Evolutionary conservation across 192 early-diverging fungal genomes (phyloP).

Genomic region (Coemansia sp.): DNA sequence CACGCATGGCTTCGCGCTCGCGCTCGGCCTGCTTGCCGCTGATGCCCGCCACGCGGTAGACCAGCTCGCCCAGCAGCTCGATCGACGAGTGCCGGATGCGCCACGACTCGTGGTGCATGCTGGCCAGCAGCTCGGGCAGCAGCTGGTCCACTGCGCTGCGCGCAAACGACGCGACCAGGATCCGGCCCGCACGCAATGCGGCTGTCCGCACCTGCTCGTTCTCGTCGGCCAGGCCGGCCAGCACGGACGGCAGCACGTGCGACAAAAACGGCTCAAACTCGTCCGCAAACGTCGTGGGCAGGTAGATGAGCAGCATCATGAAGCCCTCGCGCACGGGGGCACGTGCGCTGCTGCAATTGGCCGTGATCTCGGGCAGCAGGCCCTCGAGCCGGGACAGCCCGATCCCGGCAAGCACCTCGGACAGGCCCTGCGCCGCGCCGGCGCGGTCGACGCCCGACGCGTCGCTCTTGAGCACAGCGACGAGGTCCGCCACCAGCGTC

Average conservation of each 20-base stretch:
- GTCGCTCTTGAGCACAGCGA: conserved; percentile 84
- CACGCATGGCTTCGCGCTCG: conserved; percentile 46
- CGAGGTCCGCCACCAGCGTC: conserved; percentile 80
- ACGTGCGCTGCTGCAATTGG: conserved; percentile 69
- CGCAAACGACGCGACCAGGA: conserved; percentile 91
- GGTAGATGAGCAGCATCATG: conserved; percentile 90
- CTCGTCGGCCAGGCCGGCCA: conserved; percentile 93
- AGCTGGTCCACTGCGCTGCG: conserved; percentile 83
- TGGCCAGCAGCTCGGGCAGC: conserved; percentile 86
- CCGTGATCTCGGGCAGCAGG: conserved; percentile 86
- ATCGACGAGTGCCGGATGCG: conserved; percentile 93
- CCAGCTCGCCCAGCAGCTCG: conserved; percentile 91
- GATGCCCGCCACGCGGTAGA: conserved; percentile 90
- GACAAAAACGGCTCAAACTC: conserved; percentile 91
- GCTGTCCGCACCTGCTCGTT: conserved; percentile 90
- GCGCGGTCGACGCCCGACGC: conserved; percentile 90
- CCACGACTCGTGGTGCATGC: conserved; percentile 91
- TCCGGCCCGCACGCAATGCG: conserved; percentile 87
- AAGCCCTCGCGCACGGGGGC: conserved; percentile 93
- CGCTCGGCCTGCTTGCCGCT: conserved; percentile 60
- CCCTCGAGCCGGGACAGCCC: conserved; percentile 82
- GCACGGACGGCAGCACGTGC: conserved; percentile 81
- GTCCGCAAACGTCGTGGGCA: conserved; percentile 92
- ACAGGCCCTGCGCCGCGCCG: conserved; percentile 96
- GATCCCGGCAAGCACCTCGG: conserved; percentile 88